Conservation (phyloP, 495 filamentous ascomycete genomes). For the Penicillium paradoxum region DNA sequence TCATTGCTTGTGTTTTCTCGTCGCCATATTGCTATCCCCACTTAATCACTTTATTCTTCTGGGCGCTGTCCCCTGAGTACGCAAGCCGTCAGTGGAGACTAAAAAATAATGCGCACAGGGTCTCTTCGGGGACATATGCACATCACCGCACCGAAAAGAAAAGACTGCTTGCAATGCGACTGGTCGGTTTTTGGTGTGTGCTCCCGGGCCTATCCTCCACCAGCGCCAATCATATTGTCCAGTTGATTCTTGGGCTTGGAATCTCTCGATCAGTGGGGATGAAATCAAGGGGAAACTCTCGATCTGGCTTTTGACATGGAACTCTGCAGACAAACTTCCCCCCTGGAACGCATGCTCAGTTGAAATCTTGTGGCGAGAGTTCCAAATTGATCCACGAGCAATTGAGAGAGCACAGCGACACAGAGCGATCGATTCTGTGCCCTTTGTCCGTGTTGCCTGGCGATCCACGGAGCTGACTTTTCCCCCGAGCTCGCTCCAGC, state of each 20-base stretch:
- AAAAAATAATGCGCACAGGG: background rate
- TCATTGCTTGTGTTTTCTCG: background rate
- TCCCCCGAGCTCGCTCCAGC: background rate
- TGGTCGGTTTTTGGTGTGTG: slow-evolving; percentile 1
- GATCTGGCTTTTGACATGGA: background rate
- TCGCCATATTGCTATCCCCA: background rate
- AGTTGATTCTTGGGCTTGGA: background rate
- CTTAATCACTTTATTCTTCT: background rate
- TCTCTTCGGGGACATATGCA: slow-evolving; percentile 3
- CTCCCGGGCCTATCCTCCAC: slow-evolving; percentile 1
- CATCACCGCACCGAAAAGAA: background rate
- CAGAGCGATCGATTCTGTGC: background rate
- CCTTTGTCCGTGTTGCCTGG: background rate
- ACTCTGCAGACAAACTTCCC: background rate
- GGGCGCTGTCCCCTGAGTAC: background rate
- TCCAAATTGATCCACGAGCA: background rate
- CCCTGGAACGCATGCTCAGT: background rate
- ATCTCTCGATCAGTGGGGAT: background rate
- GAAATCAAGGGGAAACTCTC: background rate
- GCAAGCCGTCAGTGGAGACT: background rate
- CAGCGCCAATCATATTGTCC: background rate
- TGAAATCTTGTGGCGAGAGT: background rate
- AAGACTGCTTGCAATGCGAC: slow-evolving; percentile 3
- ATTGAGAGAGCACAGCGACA: background rate
- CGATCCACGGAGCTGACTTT: slow-evolving; percentile 3